Conservation (phyloP, 2,329 filamentous ascomycete species). For the Aspergillus felis region DNA sequence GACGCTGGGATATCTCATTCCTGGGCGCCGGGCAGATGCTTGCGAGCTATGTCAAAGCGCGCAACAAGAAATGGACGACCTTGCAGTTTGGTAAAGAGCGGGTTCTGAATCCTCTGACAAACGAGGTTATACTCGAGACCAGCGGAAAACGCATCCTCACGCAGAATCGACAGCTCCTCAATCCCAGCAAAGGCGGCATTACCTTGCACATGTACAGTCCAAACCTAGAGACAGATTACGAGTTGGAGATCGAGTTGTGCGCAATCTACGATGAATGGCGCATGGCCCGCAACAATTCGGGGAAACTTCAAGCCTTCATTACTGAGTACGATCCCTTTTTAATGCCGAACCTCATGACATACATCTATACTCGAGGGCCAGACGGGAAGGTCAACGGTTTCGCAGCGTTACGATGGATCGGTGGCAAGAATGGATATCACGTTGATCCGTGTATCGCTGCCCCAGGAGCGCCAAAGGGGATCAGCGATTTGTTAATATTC, state of each 20-base stretch:
- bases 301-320: conserved; percentile 3
- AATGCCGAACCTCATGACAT: conserved; percentile 38
- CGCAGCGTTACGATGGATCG: conserved; percentile 36
- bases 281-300: neutral
- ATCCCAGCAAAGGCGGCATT: neutral
- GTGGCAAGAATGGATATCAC: conserved; percentile 37
- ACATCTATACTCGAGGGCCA: conserved; percentile 34
- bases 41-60: neutral
- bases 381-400: conserved; percentile 34
- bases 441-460: conserved; percentile 39
- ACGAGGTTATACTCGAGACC: neutral
- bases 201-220: neutral
- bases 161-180: neutral
- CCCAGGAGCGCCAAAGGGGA: conserved; percentile 32
- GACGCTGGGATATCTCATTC: neutral
- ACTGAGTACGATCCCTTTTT: conserved; percentile 22
- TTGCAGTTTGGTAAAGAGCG: neutral
- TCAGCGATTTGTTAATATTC: conserved; percentile 38
- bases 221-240: neutral
- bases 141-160: neutral
- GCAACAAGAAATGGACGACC: neutral
- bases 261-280: neutral
- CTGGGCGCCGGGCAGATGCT: neutral
- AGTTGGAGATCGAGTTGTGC: neutral
- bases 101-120: neutral